These are phyloP conservation scores for Zasmidium angulare DNA, from an alignment of 2,329 filamentous ascomycete genomes.

Conservation along the genomic window DNA sequence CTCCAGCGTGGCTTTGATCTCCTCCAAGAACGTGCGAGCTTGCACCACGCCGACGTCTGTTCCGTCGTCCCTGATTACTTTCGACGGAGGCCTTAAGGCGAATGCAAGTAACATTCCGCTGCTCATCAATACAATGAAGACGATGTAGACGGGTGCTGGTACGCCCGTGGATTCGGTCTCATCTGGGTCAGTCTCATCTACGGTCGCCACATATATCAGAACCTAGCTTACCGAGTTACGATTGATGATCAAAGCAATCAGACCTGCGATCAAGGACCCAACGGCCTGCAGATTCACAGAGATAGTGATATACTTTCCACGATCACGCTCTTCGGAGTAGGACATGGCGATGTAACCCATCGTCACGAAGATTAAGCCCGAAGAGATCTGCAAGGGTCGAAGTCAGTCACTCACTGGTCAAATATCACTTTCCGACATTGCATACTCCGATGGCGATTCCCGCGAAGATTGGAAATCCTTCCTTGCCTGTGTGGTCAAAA, in stretches of 20 bases:
- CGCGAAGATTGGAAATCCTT: slow-evolving; percentile 27
- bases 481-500: slow-evolving; percentile 28
- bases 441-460: slow-evolving; percentile 29
- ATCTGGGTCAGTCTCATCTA: slow-evolving; percentile 6
- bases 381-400: slow-evolving; percentile 17
- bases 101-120: slow-evolving; percentile 15
- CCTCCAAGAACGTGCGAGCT: slow-evolving; percentile 28
- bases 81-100: slow-evolving; percentile 23
- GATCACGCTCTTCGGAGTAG: slow-evolving; percentile 37
- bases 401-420: background rate
- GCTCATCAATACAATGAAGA: slow-evolving; percentile 30
- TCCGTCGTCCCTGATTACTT: slow-evolving; percentile 31
- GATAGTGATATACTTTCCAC: slow-evolving; percentile 33
- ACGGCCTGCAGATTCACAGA: slow-evolving; percentile 34
- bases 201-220: slow-evolving; percentile 13
- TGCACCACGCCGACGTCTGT: slow-evolving; percentile 29
- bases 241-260: slow-evolving; percentile 33
- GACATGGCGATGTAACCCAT: slow-evolving; percentile 35
- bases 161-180: slow-evolving; percentile 4
- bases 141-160: slow-evolving; percentile 28
- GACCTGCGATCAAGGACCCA: slow-evolving; percentile 31
- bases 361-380: slow-evolving; percentile 35
- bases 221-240: slow-evolving; percentile 20
- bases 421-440: background rate
- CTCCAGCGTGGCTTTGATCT: slow-evolving; percentile 33